These are phyloP conservation scores for Gardenia jasminoides DNA, from an alignment of 257 asterid species.

Conservation along the genomic window DNA sequence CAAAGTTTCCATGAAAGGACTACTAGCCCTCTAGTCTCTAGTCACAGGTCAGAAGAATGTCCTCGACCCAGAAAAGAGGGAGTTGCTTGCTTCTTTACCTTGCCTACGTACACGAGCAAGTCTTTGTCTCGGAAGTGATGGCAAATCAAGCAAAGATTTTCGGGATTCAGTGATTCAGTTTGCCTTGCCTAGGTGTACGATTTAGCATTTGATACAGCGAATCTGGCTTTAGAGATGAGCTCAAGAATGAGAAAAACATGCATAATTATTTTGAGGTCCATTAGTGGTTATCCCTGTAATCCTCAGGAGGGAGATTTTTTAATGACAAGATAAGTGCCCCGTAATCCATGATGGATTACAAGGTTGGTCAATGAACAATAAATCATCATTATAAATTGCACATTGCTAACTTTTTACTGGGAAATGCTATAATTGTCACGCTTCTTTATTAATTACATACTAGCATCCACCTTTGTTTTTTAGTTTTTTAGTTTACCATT, in stretches of 20 bases:
- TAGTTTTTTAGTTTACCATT: neutral
- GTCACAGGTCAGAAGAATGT: neutral
- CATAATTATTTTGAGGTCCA: neutral
- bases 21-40: neutral
- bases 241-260: slow-evolving; percentile 9
- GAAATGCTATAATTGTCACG: too few relatives aligned
- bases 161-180: neutral
- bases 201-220: neutral
- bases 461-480: neutral
- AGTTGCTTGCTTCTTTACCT: neutral
- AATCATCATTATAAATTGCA: neutral
- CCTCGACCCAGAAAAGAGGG: neutral
- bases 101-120: too few relatives aligned
- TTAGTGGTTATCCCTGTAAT: neutral
- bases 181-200: too few relatives aligned
- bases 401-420: neutral
- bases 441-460: too few relatives aligned
- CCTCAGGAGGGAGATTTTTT: neutral
- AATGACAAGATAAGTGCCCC: too few relatives aligned
- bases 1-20: neutral
- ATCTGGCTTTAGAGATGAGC: neutral
- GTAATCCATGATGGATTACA: neutral
- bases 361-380: neutral
- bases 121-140: neutral
- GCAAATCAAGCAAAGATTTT: neutral